A percentile compares a stretch with the other conserved stretches of the same genome.
phyloP scores from a whole-genome alignment of 208 protist genomes.

The Cochliopodium minus region DNA sequence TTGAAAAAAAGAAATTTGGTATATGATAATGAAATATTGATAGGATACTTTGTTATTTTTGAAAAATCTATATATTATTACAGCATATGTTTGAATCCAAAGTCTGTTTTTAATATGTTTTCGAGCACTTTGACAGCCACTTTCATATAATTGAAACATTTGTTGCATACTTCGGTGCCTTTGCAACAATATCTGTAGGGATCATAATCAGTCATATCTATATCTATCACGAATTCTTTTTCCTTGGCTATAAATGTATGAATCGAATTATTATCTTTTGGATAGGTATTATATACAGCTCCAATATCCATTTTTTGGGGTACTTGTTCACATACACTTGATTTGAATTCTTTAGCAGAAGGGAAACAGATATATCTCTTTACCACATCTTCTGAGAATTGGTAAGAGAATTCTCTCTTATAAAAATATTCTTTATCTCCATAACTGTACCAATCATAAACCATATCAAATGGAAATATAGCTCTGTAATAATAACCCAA shows the following conservation, averaged over 20 bases:
- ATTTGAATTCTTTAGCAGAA: constrained; percentile 13
- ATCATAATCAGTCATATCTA: constrained; percentile 98
- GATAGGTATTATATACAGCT: constrained; percentile 20
- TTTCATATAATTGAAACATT: constrained; percentile 81
- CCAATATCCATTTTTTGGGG: constrained; percentile 38
- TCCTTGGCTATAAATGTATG: constrained; percentile 49
- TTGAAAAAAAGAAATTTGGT: constrained; percentile 1
- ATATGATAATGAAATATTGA: no score
- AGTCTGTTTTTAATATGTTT: neutral
- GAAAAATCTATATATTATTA: neutral
- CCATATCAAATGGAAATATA: constrained; percentile 23
- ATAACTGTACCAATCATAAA: constrained; percentile 24
- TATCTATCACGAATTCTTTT: constrained; percentile 96
- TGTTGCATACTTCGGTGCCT: constrained; percentile 72
- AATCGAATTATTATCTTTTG: neutral
- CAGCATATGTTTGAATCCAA: neutral
- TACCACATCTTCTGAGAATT: constrained; percentile 22
- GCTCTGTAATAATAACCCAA: no score
- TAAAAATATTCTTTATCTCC: constrained; percentile 12
- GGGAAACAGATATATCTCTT: constrained; percentile 26
- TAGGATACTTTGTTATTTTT: neutral
- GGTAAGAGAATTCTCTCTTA: constrained; percentile 33
- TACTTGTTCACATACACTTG: neutral
- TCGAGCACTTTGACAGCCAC: neutral
- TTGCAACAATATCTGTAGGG: constrained; percentile 82